Percentiles rank a stretch among this genome's conserved stretches.
These are phyloP conservation scores for Sphaerulina vaccinii DNA, from an alignment of 2,329 filamentous ascomycete genomes.

Conservation along the genomic window DNA sequence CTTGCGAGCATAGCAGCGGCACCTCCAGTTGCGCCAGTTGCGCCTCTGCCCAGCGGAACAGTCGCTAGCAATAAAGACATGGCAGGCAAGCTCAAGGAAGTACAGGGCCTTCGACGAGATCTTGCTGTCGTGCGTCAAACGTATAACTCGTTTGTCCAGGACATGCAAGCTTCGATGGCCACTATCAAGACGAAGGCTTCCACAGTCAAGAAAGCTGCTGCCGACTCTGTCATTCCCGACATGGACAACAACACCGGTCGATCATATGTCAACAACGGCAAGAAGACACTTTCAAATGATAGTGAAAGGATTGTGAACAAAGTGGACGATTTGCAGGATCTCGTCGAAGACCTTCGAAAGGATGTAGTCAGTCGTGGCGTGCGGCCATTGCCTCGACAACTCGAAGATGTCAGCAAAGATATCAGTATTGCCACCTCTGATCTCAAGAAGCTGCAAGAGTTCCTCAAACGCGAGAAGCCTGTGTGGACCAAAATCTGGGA, in stretches of 20 bases:
- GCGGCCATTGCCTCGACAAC: conserved; percentile 81
- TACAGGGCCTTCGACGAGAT: conserved; percentile 81
- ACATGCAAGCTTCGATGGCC: conserved; percentile 85
- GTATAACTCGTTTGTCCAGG: conserved; percentile 85
- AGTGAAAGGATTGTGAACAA: conserved; percentile 86
- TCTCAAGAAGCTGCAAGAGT: conserved; percentile 91
- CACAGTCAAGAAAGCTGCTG: conserved; percentile 73
- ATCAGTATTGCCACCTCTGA: conserved; percentile 78
- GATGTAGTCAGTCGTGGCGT: conserved; percentile 93
- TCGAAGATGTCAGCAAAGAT: conserved; percentile 86
- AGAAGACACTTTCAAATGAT: conserved; percentile 81
- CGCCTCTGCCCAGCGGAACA: conserved; percentile 34
- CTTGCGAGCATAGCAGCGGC: conserved; percentile 66
- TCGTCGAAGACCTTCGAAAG: conserved; percentile 94
- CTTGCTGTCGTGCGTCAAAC: conserved; percentile 90
- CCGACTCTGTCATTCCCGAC: conserved; percentile 67
- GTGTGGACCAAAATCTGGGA: conserved; percentile 99
- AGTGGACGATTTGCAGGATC: conserved; percentile 95
- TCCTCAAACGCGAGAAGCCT: conserved; percentile 86
- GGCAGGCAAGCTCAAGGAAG: conserved; percentile 67
- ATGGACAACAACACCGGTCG: conserved; percentile 78
- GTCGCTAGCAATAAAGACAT: conserved; percentile 39
- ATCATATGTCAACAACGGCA: conserved; percentile 78
- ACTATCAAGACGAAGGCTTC: conserved; percentile 77
- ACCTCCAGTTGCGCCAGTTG: conserved; percentile 39